Evolutionary conservation across 2,329 filamentous ascomycete species (phyloP), one percentile per base, ranked within the genome.

Genomic region (Cercospora brassicicola): DNA sequence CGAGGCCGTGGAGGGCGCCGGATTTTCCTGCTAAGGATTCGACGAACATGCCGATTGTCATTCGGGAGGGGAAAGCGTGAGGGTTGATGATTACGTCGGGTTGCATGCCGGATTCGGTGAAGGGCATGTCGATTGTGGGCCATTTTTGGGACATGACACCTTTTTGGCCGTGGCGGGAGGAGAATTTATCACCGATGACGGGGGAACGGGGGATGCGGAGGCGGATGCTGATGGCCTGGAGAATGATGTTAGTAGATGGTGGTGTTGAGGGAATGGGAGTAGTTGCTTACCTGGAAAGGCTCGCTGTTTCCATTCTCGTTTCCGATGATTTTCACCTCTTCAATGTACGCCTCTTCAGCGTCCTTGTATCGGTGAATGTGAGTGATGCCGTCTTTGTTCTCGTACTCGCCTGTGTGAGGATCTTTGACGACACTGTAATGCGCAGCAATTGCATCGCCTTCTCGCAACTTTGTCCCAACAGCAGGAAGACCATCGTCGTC

Each of bases 21-120:
- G 94, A 89, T 83, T 99, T 99, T 69, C 95, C 95, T 9, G 95
- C 95, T 62, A 99, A 86, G 4, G 94, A 97, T 83, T 99, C 95
- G 77, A 99, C 89, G 81, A 99, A 98, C 92, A 98, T 98, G 78
- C 95, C 95, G 78, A 99, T 99, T 20, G 95, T 99, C 95, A 99
- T 99, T 81, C 95, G 94, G 56, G 94, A 98, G 7, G 95, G 95
- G 86, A 99, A 99, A 77, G 95, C 95, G 86, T 99, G 95, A 48
- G 95, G 95, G 83, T 99, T 99, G 85, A 99, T 99, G 81, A 99
- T 99, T 76, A 97, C 86, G 81, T 99, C 95, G 9, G 95, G 95
- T 77, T 97, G 94, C 69, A 99, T 98, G 64, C 95, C 95, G 5
- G 91, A 92, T 82, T 99, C 95, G 2, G 92, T 93, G 82, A 98